Evolutionary conservation across 2,329 filamentous ascomycete species (phyloP).

Genomic region (Xylariaceae sp.): DNA sequence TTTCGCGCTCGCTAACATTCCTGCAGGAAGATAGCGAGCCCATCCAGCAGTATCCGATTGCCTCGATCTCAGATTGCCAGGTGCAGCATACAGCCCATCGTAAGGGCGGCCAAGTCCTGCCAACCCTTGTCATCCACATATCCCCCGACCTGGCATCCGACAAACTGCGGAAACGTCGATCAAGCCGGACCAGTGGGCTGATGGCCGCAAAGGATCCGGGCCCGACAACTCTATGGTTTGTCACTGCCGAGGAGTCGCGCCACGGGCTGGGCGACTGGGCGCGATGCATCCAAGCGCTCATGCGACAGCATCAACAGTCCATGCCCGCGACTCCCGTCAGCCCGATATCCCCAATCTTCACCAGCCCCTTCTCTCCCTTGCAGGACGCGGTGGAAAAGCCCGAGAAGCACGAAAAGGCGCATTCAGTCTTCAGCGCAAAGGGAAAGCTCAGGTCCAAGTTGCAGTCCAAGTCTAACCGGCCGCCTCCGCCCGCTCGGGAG

Average conservation of each 20-base stretch:
- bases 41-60: slow-evolving; percentile 48
- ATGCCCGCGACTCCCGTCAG: slow-evolving; percentile 49
- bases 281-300: slow-evolving; percentile 42
- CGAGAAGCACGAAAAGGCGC: slow-evolving; percentile 3
- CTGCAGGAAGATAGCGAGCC: slow-evolving; percentile 49
- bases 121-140: slow-evolving; percentile 54
- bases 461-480: slow-evolving; percentile 45
- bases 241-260: slow-evolving; percentile 47
- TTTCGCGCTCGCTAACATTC: slow-evolving; percentile 14
- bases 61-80: slow-evolving; percentile 50
- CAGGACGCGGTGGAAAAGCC: slow-evolving; percentile 39
- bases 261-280: slow-evolving; percentile 56
- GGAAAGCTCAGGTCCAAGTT: slow-evolving; percentile 35
- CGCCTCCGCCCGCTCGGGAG: slow-evolving; percentile 43
- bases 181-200: slow-evolving; percentile 56
- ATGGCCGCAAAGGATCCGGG: slow-evolving; percentile 46
- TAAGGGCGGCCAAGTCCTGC: slow-evolving; percentile 54
- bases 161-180: slow-evolving; percentile 58
- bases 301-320: slow-evolving; percentile 38
- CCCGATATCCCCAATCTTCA: slow-evolving; percentile 49
- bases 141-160: slow-evolving; percentile 47
- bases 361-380: slow-evolving; percentile 45
- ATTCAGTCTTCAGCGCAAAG: slow-evolving; percentile 41
- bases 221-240: slow-evolving; percentile 51
- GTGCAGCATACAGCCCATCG: slow-evolving; percentile 55